phyloP scores from a whole-genome alignment of 805 yeast species.

The Schwanniomyces pseudopolymorphus region DNA sequence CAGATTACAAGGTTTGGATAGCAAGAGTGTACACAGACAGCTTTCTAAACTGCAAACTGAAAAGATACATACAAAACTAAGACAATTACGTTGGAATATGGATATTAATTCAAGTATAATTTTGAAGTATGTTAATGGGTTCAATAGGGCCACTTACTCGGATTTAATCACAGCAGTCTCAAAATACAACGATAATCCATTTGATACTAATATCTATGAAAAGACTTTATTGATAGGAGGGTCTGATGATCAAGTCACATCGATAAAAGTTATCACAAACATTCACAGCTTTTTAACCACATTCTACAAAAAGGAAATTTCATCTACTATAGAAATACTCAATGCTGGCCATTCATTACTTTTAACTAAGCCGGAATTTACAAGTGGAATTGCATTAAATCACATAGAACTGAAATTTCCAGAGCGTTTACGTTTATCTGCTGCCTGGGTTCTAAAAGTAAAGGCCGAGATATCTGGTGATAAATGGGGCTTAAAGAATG shows the following conservation, averaged over 20 bases:
- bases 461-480: conserved; percentile 64
- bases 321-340: conserved; percentile 36
- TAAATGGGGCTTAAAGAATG: conserved; percentile 80
- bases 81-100: conserved; percentile 71
- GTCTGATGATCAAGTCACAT: conserved; percentile 55
- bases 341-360: conserved; percentile 67
- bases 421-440: conserved; percentile 51
- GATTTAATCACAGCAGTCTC: conserved; percentile 45
- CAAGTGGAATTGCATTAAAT: conserved; percentile 59
- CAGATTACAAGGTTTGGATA: conserved; percentile 59
- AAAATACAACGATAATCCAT: conserved; percentile 33
- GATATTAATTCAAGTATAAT: conserved; percentile 58
- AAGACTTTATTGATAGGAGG: conserved; percentile 63
- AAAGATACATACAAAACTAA: conserved; percentile 41
- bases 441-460: conserved; percentile 68
- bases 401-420: conserved; percentile 53
- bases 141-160: conserved; percentile 38
- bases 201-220: conserved; percentile 28
- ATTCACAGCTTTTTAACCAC: conserved; percentile 25
- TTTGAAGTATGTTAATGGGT: conserved; percentile 53
- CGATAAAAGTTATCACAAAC: conserved; percentile 35
- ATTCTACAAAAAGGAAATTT: conserved; percentile 24
- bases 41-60: conserved; percentile 27
- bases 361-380: conserved; percentile 60
- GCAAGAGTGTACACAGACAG: conserved; percentile 60